Evolutionary conservation across 306 rosid genomes (phyloP), one percentile per base, ranked within the genome.

Genomic region (Gillenia trifoliata): DNA sequence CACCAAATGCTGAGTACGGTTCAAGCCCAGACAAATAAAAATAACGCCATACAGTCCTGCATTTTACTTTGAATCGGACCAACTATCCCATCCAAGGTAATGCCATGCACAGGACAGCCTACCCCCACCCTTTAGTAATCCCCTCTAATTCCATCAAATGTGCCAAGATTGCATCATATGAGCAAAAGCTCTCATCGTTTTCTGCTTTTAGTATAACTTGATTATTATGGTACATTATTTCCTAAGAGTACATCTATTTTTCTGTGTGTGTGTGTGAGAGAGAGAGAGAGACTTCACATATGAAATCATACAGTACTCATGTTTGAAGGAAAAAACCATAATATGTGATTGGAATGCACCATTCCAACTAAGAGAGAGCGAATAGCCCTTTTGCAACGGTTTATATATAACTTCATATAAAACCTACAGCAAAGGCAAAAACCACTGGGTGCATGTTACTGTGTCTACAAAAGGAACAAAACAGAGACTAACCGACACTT

Each of bases 401-500:
- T 36, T 8, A 17, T 22, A 71, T 33, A 22, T 34, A 23, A 72
- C 66, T 71, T 40, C 0, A 25, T 57, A 19, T 10, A 59, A 36
- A 57, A 59, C 56, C 66, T 38, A 29, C 76, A 72, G 36, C 75
- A 23, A 65, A 52, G 23, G 20, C 6, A 71, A 71, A 29, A 23
- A 6, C 57, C 69, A 64, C 52, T 7, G 17, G 63, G 43, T 66
- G 49, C 75, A 55, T 43, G 70, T 38, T 64, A 41, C 63, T 67
- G 62, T 12, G 26, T 41, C 29, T 41, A 68, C 60, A 73, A 52
- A 15, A 49, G 47, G 20, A 62, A 67, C 34, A 33, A 25, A 75
- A 77, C 71, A 75, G 31, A 73, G 67, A 73, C 72, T 47, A 72
- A 73, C 57, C 30, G 34, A 84, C 33, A 28, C 76, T 61, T 64